Evolutionary conservation across 2,329 filamentous ascomycete genomes (phyloP), one percentile per base, ranked within the genome.

Genomic region (Aspergillus jensenii): DNA sequence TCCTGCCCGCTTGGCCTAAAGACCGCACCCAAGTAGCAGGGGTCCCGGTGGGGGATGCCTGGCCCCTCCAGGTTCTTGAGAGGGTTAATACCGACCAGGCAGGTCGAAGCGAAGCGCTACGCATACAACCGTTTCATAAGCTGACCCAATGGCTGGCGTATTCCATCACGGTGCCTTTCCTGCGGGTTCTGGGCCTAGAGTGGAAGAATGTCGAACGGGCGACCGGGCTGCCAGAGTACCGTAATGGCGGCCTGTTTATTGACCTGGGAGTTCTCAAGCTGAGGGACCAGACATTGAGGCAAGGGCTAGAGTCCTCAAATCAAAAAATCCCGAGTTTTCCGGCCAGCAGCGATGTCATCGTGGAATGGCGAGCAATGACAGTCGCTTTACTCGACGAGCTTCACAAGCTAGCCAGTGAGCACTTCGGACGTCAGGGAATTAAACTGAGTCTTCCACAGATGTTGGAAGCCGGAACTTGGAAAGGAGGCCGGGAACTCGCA

Each of bases 81-180:
- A 59, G 59, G 43, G 31, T 55, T 19, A 59, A 65, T 27, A 9
- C 25, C 25, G 0, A 27, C 1, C 25, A n/a, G 58, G 56, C 7
- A 60, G 61, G 17, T 12, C 52, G 4, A 14, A 15, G 12, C n/a
- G 40, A 17, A n/a, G 31, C 3, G 11, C 55, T 1, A 59, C 48
- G 6, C 55, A 54, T 6, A 37, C 44, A 14, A 83, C 81, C 82
- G 0, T 83, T 84, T 66, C 84, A 86, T 67, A 85, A 85, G 62
- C 79, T 90, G 8, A 90, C 88, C 0, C 88, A 90, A 68, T 90
- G 88, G 88, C 81, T 91, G 6, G 84, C 83, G 1, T 91, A 91
- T 72, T 90, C 87, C 0, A 77, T 91, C 6, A 89, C 88, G 76
- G 87, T 90, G 5, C 83, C 84, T 0, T 85, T 87, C 65, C 77